A percentile compares a stretch with the other conserved stretches of the same genome.
phyloP scores from a whole-genome alignment of 768 basidiomycete genomes.

The Cystobasidium onofrii region DNA sequence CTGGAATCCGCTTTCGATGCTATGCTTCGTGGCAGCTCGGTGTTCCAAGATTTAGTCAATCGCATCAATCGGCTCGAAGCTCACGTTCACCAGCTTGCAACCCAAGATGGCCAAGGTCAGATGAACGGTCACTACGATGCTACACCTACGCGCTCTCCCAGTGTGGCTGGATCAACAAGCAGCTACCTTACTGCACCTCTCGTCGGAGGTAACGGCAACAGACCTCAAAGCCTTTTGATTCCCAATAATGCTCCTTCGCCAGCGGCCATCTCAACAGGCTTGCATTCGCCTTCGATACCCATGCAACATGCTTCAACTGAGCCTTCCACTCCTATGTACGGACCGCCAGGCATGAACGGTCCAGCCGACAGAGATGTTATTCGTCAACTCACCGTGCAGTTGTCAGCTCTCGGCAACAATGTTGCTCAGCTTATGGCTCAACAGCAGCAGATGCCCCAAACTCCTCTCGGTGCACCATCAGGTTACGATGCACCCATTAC shows the following conservation, averaged over 20 bases:
- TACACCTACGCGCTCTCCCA: slow-evolving; percentile 27
- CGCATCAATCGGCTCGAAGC: slow-evolving; percentile 8
- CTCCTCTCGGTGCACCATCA: slow-evolving; percentile 1
- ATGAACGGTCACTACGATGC: slow-evolving; percentile 16
- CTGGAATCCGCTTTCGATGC: slow-evolving; percentile 30
- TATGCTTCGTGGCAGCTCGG: slow-evolving; percentile 10
- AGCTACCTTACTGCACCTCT: slow-evolving; percentile 16
- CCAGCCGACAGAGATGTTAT: slow-evolving; percentile 14
- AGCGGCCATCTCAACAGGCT: neutral
- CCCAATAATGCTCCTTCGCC: slow-evolving; percentile 22
- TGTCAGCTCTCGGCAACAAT: slow-evolving; percentile 28
- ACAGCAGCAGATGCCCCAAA: slow-evolving; percentile 19
- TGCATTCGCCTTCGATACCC: slow-evolving; percentile 18
- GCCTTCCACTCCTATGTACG: slow-evolving; percentile 9
- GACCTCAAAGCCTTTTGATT: slow-evolving; percentile 22
- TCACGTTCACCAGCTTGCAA: slow-evolving; percentile 9
- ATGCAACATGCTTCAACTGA: neutral
- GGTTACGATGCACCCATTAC: neutral
- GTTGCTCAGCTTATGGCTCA: slow-evolving; percentile 28
- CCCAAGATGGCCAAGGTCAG: neutral
- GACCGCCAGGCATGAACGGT: neutral
- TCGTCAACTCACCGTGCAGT: slow-evolving; percentile 18
- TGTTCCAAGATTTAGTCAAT: slow-evolving; percentile 19
- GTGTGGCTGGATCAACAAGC: slow-evolving; percentile 16
- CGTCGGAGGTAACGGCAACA: neutral